These are phyloP conservation scores for Jatropha curcas DNA, from an alignment of 345 rosid genomes.

Conservation along the genomic window DNA sequence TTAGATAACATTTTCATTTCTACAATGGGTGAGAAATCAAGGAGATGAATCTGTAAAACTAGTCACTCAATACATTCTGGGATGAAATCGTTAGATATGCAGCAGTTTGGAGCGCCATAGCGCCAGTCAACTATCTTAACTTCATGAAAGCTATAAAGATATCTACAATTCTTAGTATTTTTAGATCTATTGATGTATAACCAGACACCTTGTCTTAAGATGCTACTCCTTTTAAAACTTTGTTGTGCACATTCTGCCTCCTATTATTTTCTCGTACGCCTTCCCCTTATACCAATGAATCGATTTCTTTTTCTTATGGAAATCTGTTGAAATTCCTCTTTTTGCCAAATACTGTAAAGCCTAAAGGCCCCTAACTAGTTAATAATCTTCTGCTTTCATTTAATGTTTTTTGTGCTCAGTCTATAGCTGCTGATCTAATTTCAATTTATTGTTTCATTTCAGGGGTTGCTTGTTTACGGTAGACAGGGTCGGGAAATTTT, in stretches of 20 bases:
- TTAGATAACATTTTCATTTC: too few species aligned
- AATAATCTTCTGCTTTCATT: not conserved
- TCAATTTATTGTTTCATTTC: slow-evolving; percentile 25
- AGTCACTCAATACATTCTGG: not conserved
- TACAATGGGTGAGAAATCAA: not conserved
- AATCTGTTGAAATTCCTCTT: not conserved
- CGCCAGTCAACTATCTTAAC: not conserved
- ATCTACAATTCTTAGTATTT: not conserved
- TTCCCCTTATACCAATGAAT: not conserved
- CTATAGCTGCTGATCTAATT: slow-evolving; percentile 6
- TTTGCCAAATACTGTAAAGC: not conserved
- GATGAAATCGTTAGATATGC: not conserved
- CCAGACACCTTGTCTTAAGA: not conserved
- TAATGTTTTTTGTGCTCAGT: not conserved
- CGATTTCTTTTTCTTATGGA: not conserved
- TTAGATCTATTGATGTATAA: not conserved
- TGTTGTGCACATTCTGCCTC: not conserved
- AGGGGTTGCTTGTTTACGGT: slow-evolving; percentile 97
- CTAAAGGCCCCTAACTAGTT: not conserved
- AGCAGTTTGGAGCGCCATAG: not conserved
- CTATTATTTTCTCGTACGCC: not conserved
- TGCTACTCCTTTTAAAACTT: not conserved
- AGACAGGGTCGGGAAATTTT: slow-evolving; percentile 81
- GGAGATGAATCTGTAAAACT: not conserved
- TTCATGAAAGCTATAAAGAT: not conserved